A percentile compares a stretch with the other conserved stretches of the same genome.
phyloP scores from a whole-genome alignment of 805 yeast genomes.

The Spathaspora hagerdaliae region DNA sequence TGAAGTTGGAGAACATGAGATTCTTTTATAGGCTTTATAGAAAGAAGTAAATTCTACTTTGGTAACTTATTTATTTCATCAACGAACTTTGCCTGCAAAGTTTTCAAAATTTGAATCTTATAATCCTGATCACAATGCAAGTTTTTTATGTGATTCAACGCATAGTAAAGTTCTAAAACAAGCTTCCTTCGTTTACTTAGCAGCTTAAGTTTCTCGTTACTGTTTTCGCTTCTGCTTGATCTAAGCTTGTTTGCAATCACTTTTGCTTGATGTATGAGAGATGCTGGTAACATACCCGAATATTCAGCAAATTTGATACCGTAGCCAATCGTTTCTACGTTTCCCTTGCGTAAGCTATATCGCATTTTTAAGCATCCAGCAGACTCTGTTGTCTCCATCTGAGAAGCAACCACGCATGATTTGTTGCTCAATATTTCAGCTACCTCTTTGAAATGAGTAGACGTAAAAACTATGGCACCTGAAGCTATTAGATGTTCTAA shows the following conservation, averaged over 20 bases:
- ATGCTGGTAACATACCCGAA: conserved; percentile 15
- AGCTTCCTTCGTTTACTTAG: conserved; percentile 5
- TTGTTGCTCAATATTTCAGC: conserved; percentile 29
- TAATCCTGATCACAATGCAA: conserved; percentile 1
- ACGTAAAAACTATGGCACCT: conserved; percentile 24
- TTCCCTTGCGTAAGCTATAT: conserved; percentile 19
- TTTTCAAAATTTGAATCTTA: conserved; percentile 3
- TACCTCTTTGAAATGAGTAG: conserved; percentile 45
- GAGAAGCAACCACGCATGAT: conserved; percentile 31
- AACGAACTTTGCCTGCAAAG: conserved; percentile 6
- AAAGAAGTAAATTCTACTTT: conserved; percentile 33
- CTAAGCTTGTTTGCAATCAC: conserved; percentile 11
- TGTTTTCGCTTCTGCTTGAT: not conserved
- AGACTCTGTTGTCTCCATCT: conserved; percentile 27
- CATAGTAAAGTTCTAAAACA: conserved; percentile 7
- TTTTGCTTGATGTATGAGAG: conserved; percentile 21
- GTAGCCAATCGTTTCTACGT: conserved; percentile 21
- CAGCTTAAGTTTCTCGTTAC: conserved; percentile 1
- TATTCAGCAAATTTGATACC: conserved; percentile 23
- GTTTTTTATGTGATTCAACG: conserved; percentile 4
- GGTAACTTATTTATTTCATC: conserved; percentile 5
- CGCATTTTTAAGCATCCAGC: conserved; percentile 20
- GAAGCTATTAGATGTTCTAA: conserved; percentile 30
- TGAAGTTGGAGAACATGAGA: conserved; percentile 84
- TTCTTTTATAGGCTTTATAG: conserved; percentile 74